Conservation (phyloP, 257 asterid species). For the Primulina tabacum region DNA sequence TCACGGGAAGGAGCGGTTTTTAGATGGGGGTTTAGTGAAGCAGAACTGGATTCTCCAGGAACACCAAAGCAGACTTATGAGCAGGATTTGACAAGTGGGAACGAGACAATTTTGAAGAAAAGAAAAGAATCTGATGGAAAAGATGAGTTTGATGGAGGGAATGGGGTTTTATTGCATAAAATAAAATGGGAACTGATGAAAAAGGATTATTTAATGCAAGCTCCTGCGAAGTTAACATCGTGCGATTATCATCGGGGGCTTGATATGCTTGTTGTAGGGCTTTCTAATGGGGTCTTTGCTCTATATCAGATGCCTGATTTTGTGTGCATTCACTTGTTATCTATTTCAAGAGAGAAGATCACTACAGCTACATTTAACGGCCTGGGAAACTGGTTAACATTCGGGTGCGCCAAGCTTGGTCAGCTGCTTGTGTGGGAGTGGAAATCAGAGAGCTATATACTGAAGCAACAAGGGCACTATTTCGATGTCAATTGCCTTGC, state of each 20-base stretch:
- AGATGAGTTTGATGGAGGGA: conserved; percentile 36
- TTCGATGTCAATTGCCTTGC: conserved; percentile 93
- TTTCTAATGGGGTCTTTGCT: conserved; percentile 93
- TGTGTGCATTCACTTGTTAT: conserved; percentile 75
- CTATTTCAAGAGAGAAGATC: conserved; percentile 84
- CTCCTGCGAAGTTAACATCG: conserved; percentile 67
- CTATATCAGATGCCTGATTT: conserved; percentile 95
- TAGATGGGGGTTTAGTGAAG: conserved; percentile 52
- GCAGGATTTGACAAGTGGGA: conserved; percentile 35
- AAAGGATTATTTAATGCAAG: conserved; percentile 81
- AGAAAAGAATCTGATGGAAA: conserved; percentile 51
- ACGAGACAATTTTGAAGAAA: conserved; percentile 35
- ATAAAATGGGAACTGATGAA: conserved; percentile 70
- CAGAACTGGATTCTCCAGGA: conserved; percentile 82
- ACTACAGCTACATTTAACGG: conserved; percentile 79
- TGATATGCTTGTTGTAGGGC: conserved; percentile 87
- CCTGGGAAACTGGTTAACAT: conserved; percentile 87
- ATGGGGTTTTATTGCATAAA: conserved; percentile 43
- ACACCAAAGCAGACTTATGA: conserved; percentile 60
- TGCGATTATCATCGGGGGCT: conserved; percentile 89
- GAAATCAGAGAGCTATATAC: conserved; percentile 91
- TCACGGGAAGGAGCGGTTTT: conserved; percentile 90
- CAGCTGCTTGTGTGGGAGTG: conserved; percentile 99
- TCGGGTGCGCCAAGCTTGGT: conserved; percentile 95
- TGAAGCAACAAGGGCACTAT: conserved; percentile 99